Percentiles rank a stretch among this genome's conserved stretches.
Conservation (phyloP, 1,139 yeast genomes). For the Suhomyces atakaporum region DNA sequence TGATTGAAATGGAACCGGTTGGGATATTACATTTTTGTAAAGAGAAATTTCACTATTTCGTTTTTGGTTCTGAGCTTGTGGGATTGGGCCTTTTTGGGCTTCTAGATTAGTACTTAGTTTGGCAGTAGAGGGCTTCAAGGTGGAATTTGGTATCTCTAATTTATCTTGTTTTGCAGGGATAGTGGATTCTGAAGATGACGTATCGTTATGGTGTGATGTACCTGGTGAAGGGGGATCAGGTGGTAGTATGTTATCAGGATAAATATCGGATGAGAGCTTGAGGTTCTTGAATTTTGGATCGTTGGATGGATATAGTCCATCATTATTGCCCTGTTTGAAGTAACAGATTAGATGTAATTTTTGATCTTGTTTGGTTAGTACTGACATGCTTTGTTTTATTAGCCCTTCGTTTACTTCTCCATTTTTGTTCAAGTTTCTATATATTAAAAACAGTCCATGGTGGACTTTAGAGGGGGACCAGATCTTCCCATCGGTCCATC, state of each 20-base stretch:
- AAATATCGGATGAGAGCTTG: constrained; percentile 18
- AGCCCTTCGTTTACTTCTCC: constrained; percentile 44
- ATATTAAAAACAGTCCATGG: constrained; percentile 59
- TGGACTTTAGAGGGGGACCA: constrained; percentile 72
- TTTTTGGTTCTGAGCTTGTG: no score
- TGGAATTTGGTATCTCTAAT: no score
- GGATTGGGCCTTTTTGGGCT: no score
- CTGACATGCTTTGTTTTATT: constrained; percentile 58
- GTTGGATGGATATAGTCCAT: constrained; percentile 16
- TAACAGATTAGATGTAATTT: constrained; percentile 61
- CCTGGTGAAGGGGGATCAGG: no score
- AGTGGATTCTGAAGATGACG: no score
- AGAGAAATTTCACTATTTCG: no score
- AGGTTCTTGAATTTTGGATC: constrained; percentile 24
- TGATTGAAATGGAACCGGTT: no score
- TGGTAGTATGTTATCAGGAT: constrained; percentile 9
- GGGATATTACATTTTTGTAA: no score
- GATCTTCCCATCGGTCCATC: constrained; percentile 76
- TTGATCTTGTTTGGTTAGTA: constrained; percentile 49
- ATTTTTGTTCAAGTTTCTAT: constrained; percentile 56
- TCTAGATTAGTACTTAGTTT: no score
- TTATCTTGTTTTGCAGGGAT: no score
- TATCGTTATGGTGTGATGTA: no score
- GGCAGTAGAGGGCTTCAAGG: no score
- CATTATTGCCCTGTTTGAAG: constrained; percentile 7